Base-by-base conservation (phyloP, 2,329 filamentous ascomycete species). In the Orbilia brochopaga region DNA sequence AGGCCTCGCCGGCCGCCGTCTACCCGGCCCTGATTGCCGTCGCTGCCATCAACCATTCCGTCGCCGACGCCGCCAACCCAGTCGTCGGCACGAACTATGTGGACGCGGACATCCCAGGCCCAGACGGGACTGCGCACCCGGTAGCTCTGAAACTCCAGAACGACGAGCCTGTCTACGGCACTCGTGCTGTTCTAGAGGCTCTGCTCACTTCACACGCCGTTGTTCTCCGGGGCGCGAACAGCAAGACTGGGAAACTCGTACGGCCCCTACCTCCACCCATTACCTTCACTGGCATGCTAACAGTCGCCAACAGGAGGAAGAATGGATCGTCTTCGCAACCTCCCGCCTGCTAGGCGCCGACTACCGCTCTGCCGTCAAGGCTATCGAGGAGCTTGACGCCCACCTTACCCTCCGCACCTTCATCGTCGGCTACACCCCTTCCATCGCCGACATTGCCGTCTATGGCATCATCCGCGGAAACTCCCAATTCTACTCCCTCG, bases 331-430 rank as follows among this genome's bases (percentile, higher is more conserved):
- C 42, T 83, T 85, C 66, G 80, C 85, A 37, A 79, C 83, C 52
- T 79, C 81, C 17, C 80, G 87, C 63, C 81, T 83, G 23, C 70
- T 66, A 13, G 70, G 75, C 73, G 81, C 85, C 60, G 91, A 96
- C 80, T 94, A 95, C 82, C 95, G 94, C 81, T 83, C 88, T 67
- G 87, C 92, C 75, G 90, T 94, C 78, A 85, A 86, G 24, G 84
- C 87, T 69, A 85, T 96, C 62, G 83, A 85, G 76, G 87, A 90
- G 75, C 87, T 97, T 73, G 91, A 97, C 80, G 90, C 90, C 79
- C 90, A 96, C 82, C 85, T 97, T 72, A 91, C 88, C 2, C 86
- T 97, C 32, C 88, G 93, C 77, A 91, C 90, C 13, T 94, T 94
- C 81, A 84, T 97, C 75, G 86, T 90, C 57, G 92, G 92, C 72